These are phyloP conservation scores for Cercospora canescens DNA, from an alignment of 2,329 filamentous ascomycete species.

Conservation along the genomic window DNA sequence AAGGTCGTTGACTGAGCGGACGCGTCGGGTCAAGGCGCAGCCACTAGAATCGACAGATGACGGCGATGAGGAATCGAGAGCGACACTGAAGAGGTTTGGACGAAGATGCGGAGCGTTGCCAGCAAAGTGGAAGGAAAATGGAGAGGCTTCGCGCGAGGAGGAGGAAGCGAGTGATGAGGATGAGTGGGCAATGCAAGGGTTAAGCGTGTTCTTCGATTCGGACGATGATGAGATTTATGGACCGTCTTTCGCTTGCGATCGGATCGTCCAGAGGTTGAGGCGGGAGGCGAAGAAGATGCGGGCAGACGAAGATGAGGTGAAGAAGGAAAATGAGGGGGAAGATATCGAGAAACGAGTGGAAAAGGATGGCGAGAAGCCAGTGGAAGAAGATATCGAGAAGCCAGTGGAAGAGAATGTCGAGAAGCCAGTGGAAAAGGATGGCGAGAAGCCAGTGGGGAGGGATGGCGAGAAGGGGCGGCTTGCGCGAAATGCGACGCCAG, in stretches of 20 bases:
- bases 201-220: slow-evolving; percentile 6
- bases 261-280: not conserved
- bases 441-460: no score
- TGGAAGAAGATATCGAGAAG: no score
- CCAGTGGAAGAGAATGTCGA: no score
- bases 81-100: slow-evolving; percentile 1
- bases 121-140: not conserved
- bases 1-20: not conserved
- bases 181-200: slow-evolving; percentile 5
- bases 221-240: slow-evolving; percentile 2
- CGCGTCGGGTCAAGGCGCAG: not conserved
- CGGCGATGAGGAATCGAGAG: not conserved
- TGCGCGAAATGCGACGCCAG: no score
- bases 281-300: not conserved
- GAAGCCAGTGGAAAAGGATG: no score
- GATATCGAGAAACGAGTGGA: no score
- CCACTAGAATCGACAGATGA: not conserved
- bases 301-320: not conserved
- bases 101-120: not conserved
- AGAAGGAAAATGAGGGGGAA: not conserved
- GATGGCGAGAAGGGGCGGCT: no score
- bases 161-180: not conserved
- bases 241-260: not conserved
- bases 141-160: not conserved
- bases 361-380: no score